These are phyloP conservation scores for Allodekkera sacchari DNA, from an alignment of 805 yeast species.

Conservation along the genomic window DNA sequence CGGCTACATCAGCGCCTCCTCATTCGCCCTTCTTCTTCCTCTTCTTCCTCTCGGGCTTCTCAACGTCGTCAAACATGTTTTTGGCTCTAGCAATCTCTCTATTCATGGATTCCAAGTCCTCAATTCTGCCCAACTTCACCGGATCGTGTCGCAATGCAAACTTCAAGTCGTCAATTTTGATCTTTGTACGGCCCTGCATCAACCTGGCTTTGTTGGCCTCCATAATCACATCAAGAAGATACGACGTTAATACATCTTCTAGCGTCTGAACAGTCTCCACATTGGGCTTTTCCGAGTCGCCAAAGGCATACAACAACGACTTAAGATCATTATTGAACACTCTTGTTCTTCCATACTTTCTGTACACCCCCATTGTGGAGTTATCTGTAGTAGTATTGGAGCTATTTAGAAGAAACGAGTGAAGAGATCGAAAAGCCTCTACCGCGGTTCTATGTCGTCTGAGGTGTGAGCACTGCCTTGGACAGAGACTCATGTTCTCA, in stretches of 20 bases:
- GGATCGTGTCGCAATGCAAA: conserved; percentile 63
- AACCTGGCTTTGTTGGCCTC: conserved; percentile 44
- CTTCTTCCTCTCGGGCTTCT: conserved; percentile 29
- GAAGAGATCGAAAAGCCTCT: no score
- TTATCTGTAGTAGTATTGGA: neutral
- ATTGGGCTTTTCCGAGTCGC: conserved; percentile 62
- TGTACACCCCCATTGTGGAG: conserved; percentile 8
- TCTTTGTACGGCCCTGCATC: conserved; percentile 47
- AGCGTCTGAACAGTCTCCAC: conserved; percentile 56
- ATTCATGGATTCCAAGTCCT: conserved; percentile 52
- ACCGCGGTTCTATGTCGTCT: no score
- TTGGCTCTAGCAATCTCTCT: conserved; percentile 58
- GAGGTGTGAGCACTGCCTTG: no score
- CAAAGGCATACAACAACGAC: conserved; percentile 60
- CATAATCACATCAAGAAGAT: conserved; percentile 44
- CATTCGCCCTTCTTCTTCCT: conserved; percentile 8
- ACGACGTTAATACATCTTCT: conserved; percentile 61
- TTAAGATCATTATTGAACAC: conserved; percentile 37
- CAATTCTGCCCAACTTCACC: conserved; percentile 59
- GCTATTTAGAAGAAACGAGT: no score
- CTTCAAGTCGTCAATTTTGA: conserved; percentile 65
- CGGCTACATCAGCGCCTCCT: no score
- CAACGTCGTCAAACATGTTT: conserved; percentile 57
- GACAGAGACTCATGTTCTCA: no score
- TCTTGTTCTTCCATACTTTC: no score